Evolutionary conservation across 2,329 filamentous ascomycete species (phyloP), one percentile per base, ranked within the genome.

Genomic region (Cadophora luteo-olivacea): DNA sequence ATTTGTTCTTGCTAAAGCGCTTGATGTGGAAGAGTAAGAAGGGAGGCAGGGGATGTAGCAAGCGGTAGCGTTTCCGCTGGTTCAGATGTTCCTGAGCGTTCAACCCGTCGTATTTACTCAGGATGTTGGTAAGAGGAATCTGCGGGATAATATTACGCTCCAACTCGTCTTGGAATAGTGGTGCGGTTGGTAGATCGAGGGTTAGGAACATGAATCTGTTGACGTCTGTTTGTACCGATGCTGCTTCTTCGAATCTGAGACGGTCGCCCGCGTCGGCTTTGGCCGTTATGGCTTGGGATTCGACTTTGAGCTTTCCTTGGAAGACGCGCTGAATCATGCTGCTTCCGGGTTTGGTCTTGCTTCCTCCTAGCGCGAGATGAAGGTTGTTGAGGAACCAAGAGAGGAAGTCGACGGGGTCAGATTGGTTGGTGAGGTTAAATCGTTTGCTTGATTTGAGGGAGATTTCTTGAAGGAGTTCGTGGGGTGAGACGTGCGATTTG

Each of bases 311-410:
- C 72, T 89, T 91, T 70, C 96, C 96, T 81, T 99, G 96, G 81
- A 99, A 98, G 64, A 96, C 92, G 72, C 91, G 91, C 78, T 99
- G 96, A 62, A 99, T 85, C 73, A 97, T 94, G 78, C 91, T 95
- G 75, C 89, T 91, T 32, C 91, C 89, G 0, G 94, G 92, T 75
- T 93, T 96, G 8, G 92, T 91, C 78, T 93, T 95, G 78, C 91
- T 94, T 71, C 96, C 96, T 65, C 96, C 96, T 1, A 99, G 87
- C 24, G 93, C 92, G 19, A 97, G 86, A 79, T 99, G 96, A 12
- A 99, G 86, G 79, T 97, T 93, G 83, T 99, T 98, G 66, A 99
- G 86, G 79, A 98, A 97, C 96, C 96, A 99, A 32, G 92, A 94
- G 57, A 99, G 84, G 77, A 99, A 98, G 58, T 99, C 96, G 69